Evolutionary conservation across 2,329 filamentous ascomycete genomes (phyloP), one percentile per base, ranked within the genome.

Genomic region (Pseudogymnoascus sp.): DNA sequence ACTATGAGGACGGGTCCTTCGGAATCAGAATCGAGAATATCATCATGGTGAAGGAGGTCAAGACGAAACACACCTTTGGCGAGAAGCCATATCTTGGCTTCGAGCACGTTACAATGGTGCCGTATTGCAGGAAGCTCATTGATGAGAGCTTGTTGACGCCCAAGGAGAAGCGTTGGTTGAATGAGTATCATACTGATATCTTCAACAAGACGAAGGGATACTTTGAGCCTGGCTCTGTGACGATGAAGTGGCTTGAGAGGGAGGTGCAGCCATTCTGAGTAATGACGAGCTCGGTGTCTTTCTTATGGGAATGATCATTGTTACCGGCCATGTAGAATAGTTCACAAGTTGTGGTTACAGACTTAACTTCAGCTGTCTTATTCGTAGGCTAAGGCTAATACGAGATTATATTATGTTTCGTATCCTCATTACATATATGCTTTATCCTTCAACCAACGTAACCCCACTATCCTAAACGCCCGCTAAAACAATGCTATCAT

Each of bases 11-110:
- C 71, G 93, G 92, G 60, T 86, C 87, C 41, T 99, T 96, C 73
- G 95, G 95, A 16, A 95, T 99, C 69, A 89, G 95, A 16, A 97
- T 97, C 72, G 95, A 99, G 77, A 99, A 99, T 75, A 87, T 99
- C 71, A 86, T 96, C 68, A 89, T 98, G 81, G 92, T 96, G 31
- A 89, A 85, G 69, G 92, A 97, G 74, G 88, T 90, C n/a, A 81
- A 93, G 76, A 96, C 93, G 4, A 87, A 88, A 67, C 84, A 96
- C 76, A 86, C 87, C 37, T 98, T 98, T 73, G 93, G 93, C 19
- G 93, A 96, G 71, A 96, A 96, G 79, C 89, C 93, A 1, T 99
- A 90, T 78, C 80, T 98, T 37, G 92, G 93, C 3, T 99, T 99
- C 70, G 93, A 99, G 79, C 91, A 96, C 76, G 92, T 98, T 68